A percentile compares a stretch with the other conserved stretches of the same genome.
Evolutionary conservation across 768 basidiomycete genomes (phyloP).

Genomic region (Podaxis carcinomalis): DNA sequence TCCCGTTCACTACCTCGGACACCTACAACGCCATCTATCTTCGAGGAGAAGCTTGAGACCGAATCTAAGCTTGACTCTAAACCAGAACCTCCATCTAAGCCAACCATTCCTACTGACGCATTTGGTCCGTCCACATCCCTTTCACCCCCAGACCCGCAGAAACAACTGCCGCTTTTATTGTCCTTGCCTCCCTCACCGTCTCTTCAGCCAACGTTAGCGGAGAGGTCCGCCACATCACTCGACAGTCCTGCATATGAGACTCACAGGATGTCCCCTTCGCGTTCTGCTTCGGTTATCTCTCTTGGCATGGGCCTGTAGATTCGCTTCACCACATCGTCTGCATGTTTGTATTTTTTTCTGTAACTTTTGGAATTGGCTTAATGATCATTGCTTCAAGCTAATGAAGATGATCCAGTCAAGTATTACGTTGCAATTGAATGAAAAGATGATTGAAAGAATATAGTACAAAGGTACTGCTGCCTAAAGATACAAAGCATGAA

Average conservation of each 20-base stretch:
- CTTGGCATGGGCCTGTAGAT: constrained; percentile 41
- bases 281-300: constrained; percentile 49
- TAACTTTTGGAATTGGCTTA: neutral
- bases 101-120: neutral
- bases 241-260: constrained; percentile 22
- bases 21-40: neutral
- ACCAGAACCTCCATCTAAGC: constrained; percentile 1
- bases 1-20: neutral
- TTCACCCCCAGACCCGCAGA: constrained; percentile 5
- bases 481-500: neutral
- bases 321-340: neutral
- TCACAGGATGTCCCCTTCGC: constrained; percentile 36
- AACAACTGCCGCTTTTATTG: constrained; percentile 27
- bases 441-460: neutral
- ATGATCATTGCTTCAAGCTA: neutral
- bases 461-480: constrained; percentile 2
- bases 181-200: constrained; percentile 41
- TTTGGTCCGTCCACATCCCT: constrained; percentile 1
- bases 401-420: neutral
- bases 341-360: neutral
- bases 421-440: neutral
- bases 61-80: neutral
- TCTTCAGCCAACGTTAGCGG: constrained; percentile 13
- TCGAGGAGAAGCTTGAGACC: constrained; percentile 8
- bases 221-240: constrained; percentile 23